Evolutionary conservation across 1,139 yeast genomes (phyloP).

Genomic region (Saccharomyces hybrid): DNA sequence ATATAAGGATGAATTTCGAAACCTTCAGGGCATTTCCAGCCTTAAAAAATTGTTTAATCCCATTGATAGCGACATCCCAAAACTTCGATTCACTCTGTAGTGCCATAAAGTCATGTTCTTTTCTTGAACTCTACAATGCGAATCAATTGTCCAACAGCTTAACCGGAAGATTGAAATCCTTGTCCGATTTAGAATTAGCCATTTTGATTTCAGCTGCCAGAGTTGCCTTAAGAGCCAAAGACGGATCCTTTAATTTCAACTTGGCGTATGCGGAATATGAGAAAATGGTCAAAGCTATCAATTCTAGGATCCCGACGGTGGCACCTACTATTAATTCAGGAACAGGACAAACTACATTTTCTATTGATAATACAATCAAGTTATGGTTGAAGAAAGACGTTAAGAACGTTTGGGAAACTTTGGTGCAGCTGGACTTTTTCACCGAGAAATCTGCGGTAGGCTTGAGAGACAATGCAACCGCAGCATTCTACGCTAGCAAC

Average conservation of each 20-base stretch:
- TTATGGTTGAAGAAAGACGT: conserved; percentile 44
- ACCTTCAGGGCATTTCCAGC: conserved; percentile 54
- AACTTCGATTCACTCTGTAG: conserved; percentile 13
- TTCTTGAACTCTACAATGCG: conserved; percentile 18
- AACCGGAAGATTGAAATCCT: conserved; percentile 32
- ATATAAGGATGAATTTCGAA: conserved; percentile 44
- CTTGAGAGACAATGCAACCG: conserved; percentile 27
- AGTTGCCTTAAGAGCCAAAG: conserved; percentile 51
- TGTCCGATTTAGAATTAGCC: conserved; percentile 64
- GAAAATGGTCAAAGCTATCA: conserved; percentile 44
- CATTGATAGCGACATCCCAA: conserved; percentile 33
- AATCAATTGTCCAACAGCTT: conserved; percentile 27
- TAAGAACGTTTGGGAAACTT: conserved; percentile 48
- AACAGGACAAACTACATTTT: conserved; percentile 4
- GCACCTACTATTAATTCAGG: conserved; percentile 33
- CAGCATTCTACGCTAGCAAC: conserved; percentile 32
- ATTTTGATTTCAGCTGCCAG: conserved; percentile 69
- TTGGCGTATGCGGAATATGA: conserved; percentile 70
- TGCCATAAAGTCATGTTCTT: conserved; percentile 14
- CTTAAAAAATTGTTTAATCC: conserved; percentile 46
- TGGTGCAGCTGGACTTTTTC: conserved; percentile 24
- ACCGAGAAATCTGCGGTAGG: conserved; percentile 28
- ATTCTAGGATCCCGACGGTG: conserved; percentile 39
- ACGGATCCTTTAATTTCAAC: conserved; percentile 57
- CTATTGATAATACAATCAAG: conserved; percentile 37